Conservation (phyloP, 2,329 filamentous ascomycete genomes). For the Stemphylium vesicarium region DNA sequence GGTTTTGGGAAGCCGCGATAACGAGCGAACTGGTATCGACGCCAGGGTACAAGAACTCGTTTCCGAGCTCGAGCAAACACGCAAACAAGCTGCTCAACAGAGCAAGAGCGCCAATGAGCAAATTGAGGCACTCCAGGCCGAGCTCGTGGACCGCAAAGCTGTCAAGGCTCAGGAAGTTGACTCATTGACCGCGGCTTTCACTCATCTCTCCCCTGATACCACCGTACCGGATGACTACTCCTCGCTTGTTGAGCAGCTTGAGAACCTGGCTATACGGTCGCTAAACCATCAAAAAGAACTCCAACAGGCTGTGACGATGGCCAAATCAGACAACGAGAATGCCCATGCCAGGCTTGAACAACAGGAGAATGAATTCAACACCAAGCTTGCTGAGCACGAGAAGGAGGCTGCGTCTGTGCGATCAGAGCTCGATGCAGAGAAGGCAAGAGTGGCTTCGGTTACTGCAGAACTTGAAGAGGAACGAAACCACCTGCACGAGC, state of each 20-base stretch:
- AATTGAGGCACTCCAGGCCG: slow-evolving; percentile 61
- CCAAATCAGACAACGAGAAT: slow-evolving; percentile 55
- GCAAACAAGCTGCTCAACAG: slow-evolving; percentile 57
- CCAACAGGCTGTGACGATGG: slow-evolving; percentile 54
- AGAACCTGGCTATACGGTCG: slow-evolving; percentile 53
- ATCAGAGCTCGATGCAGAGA: slow-evolving; percentile 56
- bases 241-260: slow-evolving; percentile 51
- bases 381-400: slow-evolving; percentile 49
- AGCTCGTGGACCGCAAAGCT: slow-evolving; percentile 62
- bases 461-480: slow-evolving; percentile 66
- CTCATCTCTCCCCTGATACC: slow-evolving; percentile 46
- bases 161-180: slow-evolving; percentile 35
- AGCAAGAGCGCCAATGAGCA: slow-evolving; percentile 51
- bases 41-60: slow-evolving; percentile 72
- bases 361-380: slow-evolving; percentile 47
- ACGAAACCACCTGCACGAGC: slow-evolving; percentile 69
- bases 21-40: slow-evolving; percentile 75
- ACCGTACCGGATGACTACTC: slow-evolving; percentile 47
- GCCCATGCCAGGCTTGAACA: slow-evolving; percentile 49
- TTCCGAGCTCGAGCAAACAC: slow-evolving; percentile 70
- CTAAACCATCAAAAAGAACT: slow-evolving; percentile 54
- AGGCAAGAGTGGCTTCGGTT: slow-evolving; percentile 55
- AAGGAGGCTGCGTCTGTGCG: slow-evolving; percentile 43
- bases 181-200: slow-evolving; percentile 44
- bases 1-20: slow-evolving; percentile 80